A percentile compares a stretch with the other conserved stretches of the same genome.
Conservation (phyloP, 78 protist species). For the Salpingoeca rosetta region DNA sequence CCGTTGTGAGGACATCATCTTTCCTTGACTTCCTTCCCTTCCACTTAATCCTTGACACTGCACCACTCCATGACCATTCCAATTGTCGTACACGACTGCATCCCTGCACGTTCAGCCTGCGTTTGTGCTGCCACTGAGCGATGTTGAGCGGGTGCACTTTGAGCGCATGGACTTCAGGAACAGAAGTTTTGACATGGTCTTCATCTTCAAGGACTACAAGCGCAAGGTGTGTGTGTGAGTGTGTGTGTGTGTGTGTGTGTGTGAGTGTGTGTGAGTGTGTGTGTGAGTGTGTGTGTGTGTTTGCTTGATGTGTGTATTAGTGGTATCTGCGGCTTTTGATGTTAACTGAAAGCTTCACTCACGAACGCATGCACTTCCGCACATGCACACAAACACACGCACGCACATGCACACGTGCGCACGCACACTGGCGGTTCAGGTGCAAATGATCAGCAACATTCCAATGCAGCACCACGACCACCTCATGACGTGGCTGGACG, state of each 20-base stretch:
- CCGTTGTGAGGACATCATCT: too few relatives aligned
- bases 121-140: slow-evolving; percentile 73
- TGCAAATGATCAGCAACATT: slow-evolving; percentile 12
- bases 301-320: neutral
- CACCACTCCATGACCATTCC: too few relatives aligned
- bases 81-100: too few relatives aligned
- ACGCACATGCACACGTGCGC: neutral
- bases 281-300: too few relatives aligned
- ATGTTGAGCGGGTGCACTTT: slow-evolving; percentile 82
- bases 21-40: too few relatives aligned
- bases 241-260: neutral
- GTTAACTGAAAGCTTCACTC: neutral
- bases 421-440: neutral
- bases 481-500: slow-evolving; percentile 77
- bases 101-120: too few relatives aligned
- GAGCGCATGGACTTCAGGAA: slow-evolving; percentile 73
- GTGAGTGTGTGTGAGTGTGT: neutral
- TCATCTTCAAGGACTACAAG: slow-evolving; percentile 76
- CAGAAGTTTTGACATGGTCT: slow-evolving; percentile 78
- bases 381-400: too few relatives aligned
- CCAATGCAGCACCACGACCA: slow-evolving; percentile 53
- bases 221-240: too few relatives aligned
- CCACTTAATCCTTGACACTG: too few relatives aligned
- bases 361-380: too few relatives aligned
- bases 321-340: neutral